Evolutionary conservation across 257 asterid genomes (phyloP), one percentile per base, ranked within the genome.

Genomic region (Euphrasia confusa): DNA sequence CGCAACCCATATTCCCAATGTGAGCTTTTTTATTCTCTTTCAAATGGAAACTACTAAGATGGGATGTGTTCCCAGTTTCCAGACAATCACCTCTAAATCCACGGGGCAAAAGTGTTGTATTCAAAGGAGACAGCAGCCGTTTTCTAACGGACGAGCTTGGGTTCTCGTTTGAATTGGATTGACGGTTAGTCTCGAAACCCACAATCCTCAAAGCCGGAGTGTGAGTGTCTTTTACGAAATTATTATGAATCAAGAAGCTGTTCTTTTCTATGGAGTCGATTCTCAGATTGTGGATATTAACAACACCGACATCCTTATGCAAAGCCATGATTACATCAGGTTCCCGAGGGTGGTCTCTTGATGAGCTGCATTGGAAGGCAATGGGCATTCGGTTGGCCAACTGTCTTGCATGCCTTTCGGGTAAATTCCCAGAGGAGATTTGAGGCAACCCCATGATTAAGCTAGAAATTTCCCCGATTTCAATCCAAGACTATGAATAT

Each of bases 361-460:
- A 37, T 37, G 42, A 37, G 42, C 42, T 37, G 42, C 12, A 37
- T 37, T 2, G 42, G 12, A 37, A 37, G 42, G 8, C 55, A 67
- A 75, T 39, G 2, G 32, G 35, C 27, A 21, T 24, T 58, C 80
- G 87, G 64, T 70, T 73, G 56, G 88, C 63, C 54, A 80, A 37
- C 12, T 37, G 42, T 37, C 42, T 65, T 10, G 87, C 67, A 69
- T 74, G 83, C 76, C 86, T 95, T 72, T 89, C 95, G 6, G 80
- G 74, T 64, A 69, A 61, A 49, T 72, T 77, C 42, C 83, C 76
- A 4, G 93, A 77, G 57, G 90, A 75, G 63, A 82, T 74, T 65
- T 85, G 95, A 68, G 96, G 96, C 75, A 89, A 79, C 21, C 96
- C 96, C 96, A 89, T 89, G 72, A 48, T 68, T 71, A 48, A 74